phyloP scores from a whole-genome alignment of 192 early-diverging fungal genomes.

The Piromyces sp. region DNA sequence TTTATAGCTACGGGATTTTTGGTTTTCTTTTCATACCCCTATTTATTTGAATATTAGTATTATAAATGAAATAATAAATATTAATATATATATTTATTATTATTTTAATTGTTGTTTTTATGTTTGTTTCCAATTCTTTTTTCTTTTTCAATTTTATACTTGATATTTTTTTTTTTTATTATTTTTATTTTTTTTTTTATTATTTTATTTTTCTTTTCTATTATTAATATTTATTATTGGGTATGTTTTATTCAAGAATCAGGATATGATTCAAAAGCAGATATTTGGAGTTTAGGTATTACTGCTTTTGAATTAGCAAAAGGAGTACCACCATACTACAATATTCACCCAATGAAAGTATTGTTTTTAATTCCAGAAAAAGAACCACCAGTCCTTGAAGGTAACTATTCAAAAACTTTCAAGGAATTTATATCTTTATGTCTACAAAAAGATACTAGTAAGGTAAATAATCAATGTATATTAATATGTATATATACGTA shows the following conservation, averaged over 20 bases:
- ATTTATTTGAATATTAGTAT: too few relatives aligned
- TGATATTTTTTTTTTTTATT: too few relatives aligned
- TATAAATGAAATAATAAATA: too few relatives aligned
- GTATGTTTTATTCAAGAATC: constrained; percentile 88
- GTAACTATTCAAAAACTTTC: constrained; percentile 59
- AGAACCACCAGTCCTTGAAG: constrained; percentile 63
- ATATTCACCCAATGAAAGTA: constrained; percentile 89
- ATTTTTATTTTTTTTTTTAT: too few relatives aligned
- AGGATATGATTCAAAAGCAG: constrained; percentile 85
- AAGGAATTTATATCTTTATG: constrained; percentile 78
- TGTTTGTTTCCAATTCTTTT: too few relatives aligned
- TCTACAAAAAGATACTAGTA: constrained; percentile 63
- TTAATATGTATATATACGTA: too few relatives aligned
- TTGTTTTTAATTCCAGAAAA: constrained; percentile 85
- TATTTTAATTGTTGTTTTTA: too few relatives aligned
- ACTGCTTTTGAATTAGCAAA: constrained; percentile 92
- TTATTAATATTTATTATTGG: too few relatives aligned
- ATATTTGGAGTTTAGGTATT: constrained; percentile 95
- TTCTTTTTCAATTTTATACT: too few relatives aligned
- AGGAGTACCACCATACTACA: constrained; percentile 77
- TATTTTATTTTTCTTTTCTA: too few relatives aligned
- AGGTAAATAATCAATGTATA: neutral
- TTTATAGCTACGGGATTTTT: constrained; percentile 81
- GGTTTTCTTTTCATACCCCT: constrained; percentile 44
- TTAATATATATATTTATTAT: too few relatives aligned